Percentiles rank a stretch among this genome's conserved stretches.
Conservation (phyloP, 495 filamentous ascomycete genomes). For the Penicillium cosmopolitanum region DNA sequence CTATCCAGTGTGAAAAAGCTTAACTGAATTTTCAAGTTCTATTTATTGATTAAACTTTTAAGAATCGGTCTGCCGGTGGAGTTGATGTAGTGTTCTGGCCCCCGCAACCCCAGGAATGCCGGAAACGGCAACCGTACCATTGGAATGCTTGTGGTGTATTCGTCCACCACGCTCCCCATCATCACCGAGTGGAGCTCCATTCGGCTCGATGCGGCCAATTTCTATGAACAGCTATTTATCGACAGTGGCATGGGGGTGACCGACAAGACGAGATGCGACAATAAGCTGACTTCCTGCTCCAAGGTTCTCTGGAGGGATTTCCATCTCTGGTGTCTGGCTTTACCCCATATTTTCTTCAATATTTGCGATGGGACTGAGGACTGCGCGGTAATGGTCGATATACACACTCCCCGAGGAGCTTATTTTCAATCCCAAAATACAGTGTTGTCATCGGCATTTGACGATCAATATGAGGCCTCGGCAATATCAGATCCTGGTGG, state of each 20-base stretch:
- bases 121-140: conserved; percentile 10
- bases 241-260: neutral
- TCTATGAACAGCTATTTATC: neutral
- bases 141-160: conserved; percentile 10
- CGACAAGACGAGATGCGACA: conserved; percentile 2
- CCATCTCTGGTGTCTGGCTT: neutral
- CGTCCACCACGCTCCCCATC: neutral
- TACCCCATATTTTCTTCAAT: neutral
- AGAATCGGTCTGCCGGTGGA: too few relatives aligned
- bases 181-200: neutral
- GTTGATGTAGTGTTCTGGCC: neutral
- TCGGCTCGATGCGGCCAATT: conserved; percentile 2
- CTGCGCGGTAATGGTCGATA: too few relatives aligned
- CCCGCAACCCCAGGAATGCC: conserved; percentile 12
- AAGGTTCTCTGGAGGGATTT: neutral
- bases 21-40: too few relatives aligned
- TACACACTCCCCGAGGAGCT: neutral
- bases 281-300: neutral
- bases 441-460: neutral
- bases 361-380: neutral
- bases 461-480: conserved; percentile 8
- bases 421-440: neutral
- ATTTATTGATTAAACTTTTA: too few relatives aligned
- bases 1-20: too few relatives aligned
- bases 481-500: conserved; percentile 17